Evolutionary conservation across 192 early-diverging fungal genomes (phyloP).

Genomic region (Mortierella claussenii): DNA sequence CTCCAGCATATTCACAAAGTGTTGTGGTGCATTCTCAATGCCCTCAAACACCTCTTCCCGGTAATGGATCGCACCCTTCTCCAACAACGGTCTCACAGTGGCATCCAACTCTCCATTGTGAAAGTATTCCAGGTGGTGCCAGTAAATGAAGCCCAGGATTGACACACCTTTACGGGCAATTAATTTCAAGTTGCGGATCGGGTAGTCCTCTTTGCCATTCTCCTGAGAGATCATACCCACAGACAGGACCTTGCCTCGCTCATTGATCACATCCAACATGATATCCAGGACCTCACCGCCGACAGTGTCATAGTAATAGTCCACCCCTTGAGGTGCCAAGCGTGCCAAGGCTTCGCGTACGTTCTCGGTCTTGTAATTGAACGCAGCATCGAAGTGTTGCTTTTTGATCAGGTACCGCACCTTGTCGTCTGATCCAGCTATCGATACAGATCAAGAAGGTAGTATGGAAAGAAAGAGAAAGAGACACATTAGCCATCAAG

Average conservation of each 20-base stretch:
- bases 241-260: slow-evolving; percentile 67
- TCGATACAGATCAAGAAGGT: too few relatives aligned
- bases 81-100: slow-evolving; percentile 31
- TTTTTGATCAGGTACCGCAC: slow-evolving; percentile 70
- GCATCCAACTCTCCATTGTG: slow-evolving; percentile 57
- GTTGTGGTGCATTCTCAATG: slow-evolving; percentile 56
- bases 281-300: slow-evolving; percentile 83
- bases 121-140: slow-evolving; percentile 46
- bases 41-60: slow-evolving; percentile 44
- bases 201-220: slow-evolving; percentile 65
- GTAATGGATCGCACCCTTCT: slow-evolving; percentile 31
- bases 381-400: slow-evolving; percentile 82
- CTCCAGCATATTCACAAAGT: slow-evolving; percentile 68
- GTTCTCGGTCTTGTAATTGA: slow-evolving; percentile 89
- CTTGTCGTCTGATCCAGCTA: slow-evolving; percentile 88
- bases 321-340: slow-evolving; percentile 80
- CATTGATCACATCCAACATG: slow-evolving; percentile 71
- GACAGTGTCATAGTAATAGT: slow-evolving; percentile 86
- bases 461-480: too few relatives aligned
- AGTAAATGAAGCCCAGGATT: slow-evolving; percentile 72
- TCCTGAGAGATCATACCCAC: slow-evolving; percentile 85
- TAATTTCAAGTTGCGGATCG: slow-evolving; percentile 65
- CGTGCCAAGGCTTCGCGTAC: slow-evolving; percentile 55
- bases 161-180: slow-evolving; percentile 64
- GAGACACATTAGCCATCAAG: too few relatives aligned